Base-by-base conservation (phyloP, 495 filamentous ascomycete genomes). In the Trypethelium eluteriae region DNA sequence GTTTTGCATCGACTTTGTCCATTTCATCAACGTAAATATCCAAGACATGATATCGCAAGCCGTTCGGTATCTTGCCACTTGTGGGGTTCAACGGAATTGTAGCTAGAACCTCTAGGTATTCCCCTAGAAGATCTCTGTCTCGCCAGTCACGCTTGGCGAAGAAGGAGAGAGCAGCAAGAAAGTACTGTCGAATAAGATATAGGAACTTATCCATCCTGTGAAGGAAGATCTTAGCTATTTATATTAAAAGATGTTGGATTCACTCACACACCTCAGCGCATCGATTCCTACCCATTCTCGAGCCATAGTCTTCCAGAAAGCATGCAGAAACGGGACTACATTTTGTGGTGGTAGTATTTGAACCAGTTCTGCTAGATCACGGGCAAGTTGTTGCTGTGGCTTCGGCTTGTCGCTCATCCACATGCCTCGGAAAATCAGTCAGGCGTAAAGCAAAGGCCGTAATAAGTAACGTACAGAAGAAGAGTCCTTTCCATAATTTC, bases 401-500 rank as follows among this genome's bases (percentile, higher is more conserved):
- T 88, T 80, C 25, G 92, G 88, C 62, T 90, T 90, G 79, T 96
- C 93, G 75, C 88, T 91, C 88, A 96, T 93, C 88, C 91, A 96
- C 76, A 96, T 85, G 78, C 84, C 84, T 87, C 50, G 64, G 38
- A 39, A 36, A 10, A 7, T 59, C 32, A 35, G 7, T 10, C 61
- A 49, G 64, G 2, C 56, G 57, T 41, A 12, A 59, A 36, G 18
- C 7, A 3, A 34, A 59, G 5, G 5, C 3, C 2, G 14, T 36
- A 59, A 62, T 11, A 11, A 10, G 16, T n/a, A 39, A 34, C 76
- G 9, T 78, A 88, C 92, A 94, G 83, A 89, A 98, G 80, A 95
- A 98, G 35, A 98, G 85, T 44, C 93, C 94, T 77, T 96, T 96
- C 92, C 93, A 96, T 68, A 98, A 83, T 79, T 97, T 96, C 64